Percentiles rank a stretch among this genome's conserved stretches.
These are phyloP conservation scores for Moesziomyces aphidis DNA, from an alignment of 1,284 basidiomycete species.

Conservation along the genomic window DNA sequence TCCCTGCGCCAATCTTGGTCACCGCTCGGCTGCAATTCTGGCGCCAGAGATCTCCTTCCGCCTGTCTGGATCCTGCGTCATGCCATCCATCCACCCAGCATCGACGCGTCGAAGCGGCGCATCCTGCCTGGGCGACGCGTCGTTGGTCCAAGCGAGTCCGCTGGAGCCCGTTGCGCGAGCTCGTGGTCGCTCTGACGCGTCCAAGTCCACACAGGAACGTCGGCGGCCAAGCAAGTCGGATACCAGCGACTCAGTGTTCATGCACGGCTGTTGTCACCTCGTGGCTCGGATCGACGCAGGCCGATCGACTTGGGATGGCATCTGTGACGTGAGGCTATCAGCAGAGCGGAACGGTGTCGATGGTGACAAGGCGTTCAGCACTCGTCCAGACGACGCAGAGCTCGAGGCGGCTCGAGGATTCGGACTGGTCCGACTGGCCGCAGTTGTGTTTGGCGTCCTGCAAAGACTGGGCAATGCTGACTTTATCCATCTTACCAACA, in stretches of 20 bases:
- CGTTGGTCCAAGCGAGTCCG: background rate
- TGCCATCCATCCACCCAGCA: constrained; percentile 9
- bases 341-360: too few species aligned
- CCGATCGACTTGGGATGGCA: too few species aligned
- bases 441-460: background rate
- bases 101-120: constrained; percentile 7
- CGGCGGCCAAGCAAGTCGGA: too few species aligned
- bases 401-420: background rate
- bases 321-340: too few species aligned
- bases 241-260: too few species aligned
- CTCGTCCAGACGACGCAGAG: background rate
- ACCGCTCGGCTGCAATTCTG: background rate
- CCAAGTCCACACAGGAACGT: background rate
- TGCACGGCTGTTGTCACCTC: too few species aligned
- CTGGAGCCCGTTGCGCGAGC: background rate
- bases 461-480: background rate
- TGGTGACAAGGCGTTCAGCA: too few species aligned
- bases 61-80: background rate
- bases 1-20: background rate
- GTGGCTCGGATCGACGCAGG: too few species aligned
- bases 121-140: background rate
- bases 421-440: background rate
- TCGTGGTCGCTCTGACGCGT: constrained; percentile 7
- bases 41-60: background rate
- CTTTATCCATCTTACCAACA: background rate